Evolutionary conservation across 345 rosid species (phyloP).

Genomic region (Dovyalis caffra): DNA sequence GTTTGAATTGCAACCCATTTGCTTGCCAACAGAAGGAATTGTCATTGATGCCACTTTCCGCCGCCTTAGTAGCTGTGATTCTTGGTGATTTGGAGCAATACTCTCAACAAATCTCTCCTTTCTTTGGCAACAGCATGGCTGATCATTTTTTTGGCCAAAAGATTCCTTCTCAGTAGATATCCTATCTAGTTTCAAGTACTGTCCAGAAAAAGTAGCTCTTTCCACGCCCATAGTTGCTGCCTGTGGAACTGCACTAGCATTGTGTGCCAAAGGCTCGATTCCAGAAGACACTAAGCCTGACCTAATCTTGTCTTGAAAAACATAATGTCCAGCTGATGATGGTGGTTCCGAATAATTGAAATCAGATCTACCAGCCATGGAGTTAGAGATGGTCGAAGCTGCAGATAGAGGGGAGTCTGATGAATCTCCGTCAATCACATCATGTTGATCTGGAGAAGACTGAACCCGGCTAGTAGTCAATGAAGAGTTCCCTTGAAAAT

Average conservation of each 20-base stretch:
- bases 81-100: constrained; percentile 44
- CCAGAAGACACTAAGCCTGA: constrained; percentile 32
- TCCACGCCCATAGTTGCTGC: constrained; percentile 28
- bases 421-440: constrained; percentile 63
- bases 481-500: constrained; percentile 89
- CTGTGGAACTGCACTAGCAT: constrained; percentile 38
- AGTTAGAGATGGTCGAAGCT: constrained; percentile 70
- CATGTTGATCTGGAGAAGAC: constrained; percentile 75
- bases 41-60: constrained; percentile 45
- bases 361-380: constrained; percentile 40
- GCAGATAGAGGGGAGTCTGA: constrained; percentile 86
- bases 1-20: constrained; percentile 24
- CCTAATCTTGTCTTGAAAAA: constrained; percentile 35
- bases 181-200: constrained; percentile 31
- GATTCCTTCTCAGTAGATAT: constrained; percentile 44
- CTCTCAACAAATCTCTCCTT: constrained; percentile 65
- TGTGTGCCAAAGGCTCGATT: constrained; percentile 34
- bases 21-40: constrained; percentile 35
- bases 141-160: constrained; percentile 42
- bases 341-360: constrained; percentile 37
- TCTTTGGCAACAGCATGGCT: constrained; percentile 87
- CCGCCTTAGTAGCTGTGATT: constrained; percentile 57
- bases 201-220: constrained; percentile 29
- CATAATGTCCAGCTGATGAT: constrained; percentile 34
- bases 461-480: constrained; percentile 71